These are phyloP conservation scores for Amanita rimosa DNA, from an alignment of 768 basidiomycete genomes.

Conservation along the genomic window DNA sequence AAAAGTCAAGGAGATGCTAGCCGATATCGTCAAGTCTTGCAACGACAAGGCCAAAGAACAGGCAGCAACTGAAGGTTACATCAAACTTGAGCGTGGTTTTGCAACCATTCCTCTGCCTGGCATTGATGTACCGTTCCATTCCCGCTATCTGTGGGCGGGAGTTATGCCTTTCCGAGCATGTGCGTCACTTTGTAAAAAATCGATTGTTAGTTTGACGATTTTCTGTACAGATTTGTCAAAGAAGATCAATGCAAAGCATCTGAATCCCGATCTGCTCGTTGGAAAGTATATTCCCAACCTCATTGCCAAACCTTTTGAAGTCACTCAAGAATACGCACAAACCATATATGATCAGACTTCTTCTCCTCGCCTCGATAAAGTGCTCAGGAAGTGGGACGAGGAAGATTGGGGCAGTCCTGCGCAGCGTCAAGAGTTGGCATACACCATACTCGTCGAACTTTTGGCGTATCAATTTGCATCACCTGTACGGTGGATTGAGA, in stretches of 20 bases:
- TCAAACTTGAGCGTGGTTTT: slow-evolving; percentile 93
- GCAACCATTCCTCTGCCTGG: slow-evolving; percentile 93
- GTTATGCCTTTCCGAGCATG: slow-evolving; percentile 96
- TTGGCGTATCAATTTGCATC: slow-evolving; percentile 98
- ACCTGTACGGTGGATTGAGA: slow-evolving; percentile 98
- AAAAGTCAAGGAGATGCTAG: slow-evolving; percentile 93
- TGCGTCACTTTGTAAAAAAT: slow-evolving; percentile 30
- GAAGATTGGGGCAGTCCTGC: slow-evolving; percentile 76
- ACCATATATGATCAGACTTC: slow-evolving; percentile 95
- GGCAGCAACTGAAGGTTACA: slow-evolving; percentile 74
- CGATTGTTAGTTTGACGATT: background rate
- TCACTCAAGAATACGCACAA: slow-evolving; percentile 82
- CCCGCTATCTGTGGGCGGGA: slow-evolving; percentile 97
- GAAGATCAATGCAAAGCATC: slow-evolving; percentile 86
- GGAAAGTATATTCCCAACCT: slow-evolving; percentile 98
- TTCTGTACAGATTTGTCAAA: slow-evolving; percentile 71
- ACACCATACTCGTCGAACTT: slow-evolving; percentile 92
- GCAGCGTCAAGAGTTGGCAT: slow-evolving; percentile 89
- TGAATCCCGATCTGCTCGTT: slow-evolving; percentile 91
- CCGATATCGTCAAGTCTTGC: slow-evolving; percentile 81
- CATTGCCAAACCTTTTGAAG: slow-evolving; percentile 78
- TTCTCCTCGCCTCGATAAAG: slow-evolving; percentile 89
- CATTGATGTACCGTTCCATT: slow-evolving; percentile 99
- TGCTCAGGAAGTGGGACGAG: slow-evolving; percentile 89
- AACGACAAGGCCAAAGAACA: slow-evolving; percentile 66